Percentiles rank a stretch among this genome's conserved stretches.
These are phyloP conservation scores for Bruguiera hainesii DNA, from an alignment of 441 rosid genomes.

Conservation along the genomic window DNA sequence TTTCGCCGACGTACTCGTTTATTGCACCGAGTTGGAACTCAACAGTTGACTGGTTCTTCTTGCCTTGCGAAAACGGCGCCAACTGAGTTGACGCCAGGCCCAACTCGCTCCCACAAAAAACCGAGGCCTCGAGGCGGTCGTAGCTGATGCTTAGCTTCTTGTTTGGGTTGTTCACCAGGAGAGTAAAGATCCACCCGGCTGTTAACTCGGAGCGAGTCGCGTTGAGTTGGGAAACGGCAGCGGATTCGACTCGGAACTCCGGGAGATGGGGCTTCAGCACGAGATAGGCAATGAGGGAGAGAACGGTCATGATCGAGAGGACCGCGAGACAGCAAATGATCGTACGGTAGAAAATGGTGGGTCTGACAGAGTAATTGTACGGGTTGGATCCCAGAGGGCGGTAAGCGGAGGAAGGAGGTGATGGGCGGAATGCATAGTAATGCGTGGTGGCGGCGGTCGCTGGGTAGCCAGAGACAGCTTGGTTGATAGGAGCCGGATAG, in stretches of 20 bases:
- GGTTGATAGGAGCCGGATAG: slow-evolving; percentile 6
- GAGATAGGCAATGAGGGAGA: slow-evolving; percentile 1
- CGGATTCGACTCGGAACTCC: slow-evolving; percentile 16
- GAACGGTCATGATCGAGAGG: background rate
- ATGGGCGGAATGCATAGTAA: background rate
- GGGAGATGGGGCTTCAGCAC: slow-evolving; percentile 1
- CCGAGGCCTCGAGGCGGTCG: slow-evolving; percentile 15
- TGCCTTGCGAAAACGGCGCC: slow-evolving; percentile 10
- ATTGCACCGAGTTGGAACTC: slow-evolving; percentile 4
- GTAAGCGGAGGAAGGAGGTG: background rate
- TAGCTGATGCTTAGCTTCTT: slow-evolving; percentile 5
- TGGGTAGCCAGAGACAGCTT: slow-evolving; percentile 2
- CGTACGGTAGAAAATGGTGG: slow-evolving; percentile 7
- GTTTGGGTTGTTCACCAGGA: slow-evolving; percentile 14
- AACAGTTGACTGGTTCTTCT: slow-evolving; percentile 8
- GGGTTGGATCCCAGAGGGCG: background rate
- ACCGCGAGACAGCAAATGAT: background rate
- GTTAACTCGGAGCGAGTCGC: slow-evolving; percentile 12
- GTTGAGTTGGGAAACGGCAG: slow-evolving; percentile 17
- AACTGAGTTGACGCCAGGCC: slow-evolving; percentile 8
- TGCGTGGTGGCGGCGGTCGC: background rate
- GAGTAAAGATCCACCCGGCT: slow-evolving; percentile 14
- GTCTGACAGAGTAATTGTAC: background rate
- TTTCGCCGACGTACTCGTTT: slow-evolving; percentile 16
- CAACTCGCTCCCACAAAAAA: background rate